A percentile compares a stretch with the other conserved stretches of the same genome.
These are phyloP conservation scores for Phlyctochytrium planicorne DNA, from an alignment of 192 early-diverging fungal species.

Conservation along the genomic window DNA sequence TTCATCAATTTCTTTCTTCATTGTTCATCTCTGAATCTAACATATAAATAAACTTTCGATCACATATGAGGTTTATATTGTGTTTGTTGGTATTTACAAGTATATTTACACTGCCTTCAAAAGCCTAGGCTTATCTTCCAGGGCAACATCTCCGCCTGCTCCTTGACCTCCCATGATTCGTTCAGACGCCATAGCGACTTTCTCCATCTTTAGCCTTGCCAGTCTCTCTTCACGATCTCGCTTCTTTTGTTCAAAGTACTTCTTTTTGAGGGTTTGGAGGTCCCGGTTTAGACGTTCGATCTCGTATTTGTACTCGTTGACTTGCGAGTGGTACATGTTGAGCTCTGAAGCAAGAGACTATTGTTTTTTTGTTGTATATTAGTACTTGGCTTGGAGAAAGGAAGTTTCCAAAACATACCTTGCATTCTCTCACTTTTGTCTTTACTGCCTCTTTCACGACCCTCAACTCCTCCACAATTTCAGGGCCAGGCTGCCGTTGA, in stretches of 20 bases:
- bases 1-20: too few species aligned
- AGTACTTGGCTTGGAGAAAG: slow-evolving; percentile 3
- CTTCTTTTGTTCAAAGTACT: slow-evolving; percentile 49
- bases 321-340: slow-evolving; percentile 67
- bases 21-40: too few species aligned
- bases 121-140: too few species aligned
- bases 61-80: too few species aligned
- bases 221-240: background rate
- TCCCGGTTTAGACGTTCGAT: slow-evolving; percentile 55
- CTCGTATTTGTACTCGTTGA: slow-evolving; percentile 62
- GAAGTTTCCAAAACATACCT: slow-evolving; percentile 24
- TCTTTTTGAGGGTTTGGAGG: slow-evolving; percentile 58
- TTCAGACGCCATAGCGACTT: too few species aligned
- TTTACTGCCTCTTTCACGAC: slow-evolving; percentile 51
- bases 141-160: too few species aligned
- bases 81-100: too few species aligned
- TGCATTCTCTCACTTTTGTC: slow-evolving; percentile 51
- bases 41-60: too few species aligned
- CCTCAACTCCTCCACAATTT: slow-evolving; percentile 54
- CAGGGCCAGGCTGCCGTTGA: slow-evolving; percentile 56
- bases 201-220: background rate
- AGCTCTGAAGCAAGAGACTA: slow-evolving; percentile 62
- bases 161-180: too few species aligned
- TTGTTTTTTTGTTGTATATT: background rate
- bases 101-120: too few species aligned